Percentiles rank a stretch among this genome's conserved stretches.
phyloP scores from a whole-genome alignment of 176 grass and related monocot species.

The Zizania latifolia region DNA sequence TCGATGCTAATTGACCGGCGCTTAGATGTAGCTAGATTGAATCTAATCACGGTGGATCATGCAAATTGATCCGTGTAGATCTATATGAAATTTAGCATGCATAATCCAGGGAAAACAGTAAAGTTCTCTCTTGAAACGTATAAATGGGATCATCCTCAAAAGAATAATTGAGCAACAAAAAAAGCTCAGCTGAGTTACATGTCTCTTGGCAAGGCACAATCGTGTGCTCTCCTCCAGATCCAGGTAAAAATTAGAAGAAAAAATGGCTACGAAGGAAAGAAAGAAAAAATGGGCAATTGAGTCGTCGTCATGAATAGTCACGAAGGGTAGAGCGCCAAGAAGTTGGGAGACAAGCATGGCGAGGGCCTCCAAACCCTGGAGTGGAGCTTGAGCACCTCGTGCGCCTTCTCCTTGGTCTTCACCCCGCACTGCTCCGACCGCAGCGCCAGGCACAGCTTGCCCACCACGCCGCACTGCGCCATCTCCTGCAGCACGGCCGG shows the following conservation, averaged over 20 bases:
- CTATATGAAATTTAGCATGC: neutral
- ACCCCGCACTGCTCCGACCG: constrained; percentile 44
- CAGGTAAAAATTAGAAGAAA: neutral
- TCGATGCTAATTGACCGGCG: too few species aligned
- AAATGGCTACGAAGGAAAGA: neutral
- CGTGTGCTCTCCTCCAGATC: constrained; percentile 25
- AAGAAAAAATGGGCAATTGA: constrained; percentile 1
- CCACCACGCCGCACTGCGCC: constrained; percentile 54
- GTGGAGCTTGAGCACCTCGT: constrained; percentile 79
- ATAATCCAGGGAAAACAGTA: neutral
- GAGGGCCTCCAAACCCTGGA: constrained; percentile 63
- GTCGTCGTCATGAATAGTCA: constrained; percentile 16
- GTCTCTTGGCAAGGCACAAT: constrained; percentile 16
- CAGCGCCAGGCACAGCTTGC: constrained; percentile 56
- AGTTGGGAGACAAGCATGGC: constrained; percentile 52
- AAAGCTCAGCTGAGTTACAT: neutral
- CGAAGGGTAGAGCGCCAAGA: constrained; percentile 56
- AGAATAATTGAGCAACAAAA: constrained; percentile 22
- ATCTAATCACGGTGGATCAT: neutral
- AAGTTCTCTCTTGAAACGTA: neutral
- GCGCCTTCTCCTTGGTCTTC: constrained; percentile 68
- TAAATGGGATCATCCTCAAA: neutral
- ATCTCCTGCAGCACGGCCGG: constrained; percentile 78
- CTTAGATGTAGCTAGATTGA: neutral
- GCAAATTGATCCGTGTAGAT: neutral